Evolutionary conservation across 2,329 filamentous ascomycete genomes (phyloP), one percentile per base, ranked within the genome.

Genomic region (Apiospora aurea): DNA sequence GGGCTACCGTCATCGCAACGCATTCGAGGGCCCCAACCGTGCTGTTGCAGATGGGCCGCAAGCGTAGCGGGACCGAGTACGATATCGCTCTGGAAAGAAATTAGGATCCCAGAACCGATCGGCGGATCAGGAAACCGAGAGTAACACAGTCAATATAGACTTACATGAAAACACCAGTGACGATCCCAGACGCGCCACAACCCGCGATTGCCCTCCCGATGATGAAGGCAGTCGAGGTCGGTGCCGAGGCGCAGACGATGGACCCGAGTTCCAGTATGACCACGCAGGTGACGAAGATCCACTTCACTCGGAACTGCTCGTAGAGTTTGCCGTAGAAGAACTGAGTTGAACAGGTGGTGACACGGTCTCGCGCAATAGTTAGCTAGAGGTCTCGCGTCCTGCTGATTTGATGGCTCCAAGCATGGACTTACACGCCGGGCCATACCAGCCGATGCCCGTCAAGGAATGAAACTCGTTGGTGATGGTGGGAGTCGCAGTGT

Each of bases 241-340:
- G 82, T 18, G 83, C 83, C 0, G 81, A 80, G 14, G 82, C 83
- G 72, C 83, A 85, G 47, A 85, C 73, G 38, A 80, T 79, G 6
- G 81, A 84, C 1, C 83, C 83, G 57, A 81, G 72, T 76, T 83
- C 81, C 72, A 83, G 83, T 24, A 83, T 75, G 26, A 78, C n/a
- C 43, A 83, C 77, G 46, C 78, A 75, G 18, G 71, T 44, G 24
- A 82, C 73, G 70, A 81, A 82, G 69, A 78, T 74, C n/a, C 68
- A 66, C 71, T 82, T 82, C 72, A 83, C 75, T 61, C 78, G 78
- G 75, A 79, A 82, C 75, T 83, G 81, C 53, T 76, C 80, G 74
- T 83, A 85, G 47, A 83, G 71, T 72, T 83, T 83, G 70, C 82
- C 82, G 66, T 81, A 84, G 46, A 82, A 72, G 24, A 83, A 80